Evolutionary conservation across 2,329 filamentous ascomycete genomes (phyloP).

Genomic region (Fusarium beomiforme): DNA sequence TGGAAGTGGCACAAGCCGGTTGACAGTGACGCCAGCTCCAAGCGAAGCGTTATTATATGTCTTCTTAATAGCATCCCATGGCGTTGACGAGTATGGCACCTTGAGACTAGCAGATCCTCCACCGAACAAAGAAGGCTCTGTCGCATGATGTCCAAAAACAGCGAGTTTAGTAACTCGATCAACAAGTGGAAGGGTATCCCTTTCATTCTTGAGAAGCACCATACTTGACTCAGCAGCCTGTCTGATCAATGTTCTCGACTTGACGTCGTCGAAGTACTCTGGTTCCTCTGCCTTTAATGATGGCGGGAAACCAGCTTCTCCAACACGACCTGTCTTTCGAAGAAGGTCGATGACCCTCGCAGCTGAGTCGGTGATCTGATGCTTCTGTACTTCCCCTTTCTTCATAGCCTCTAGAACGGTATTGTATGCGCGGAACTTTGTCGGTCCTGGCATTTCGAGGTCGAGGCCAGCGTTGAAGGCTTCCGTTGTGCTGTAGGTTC

Average conservation of each 20-base stretch:
- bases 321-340: background rate
- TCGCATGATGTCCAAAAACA: background rate
- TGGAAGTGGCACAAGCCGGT: background rate
- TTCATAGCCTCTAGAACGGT: background rate
- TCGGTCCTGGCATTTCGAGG: background rate
- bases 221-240: background rate
- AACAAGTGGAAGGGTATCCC: background rate
- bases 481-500: background rate
- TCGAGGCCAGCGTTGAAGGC: background rate
- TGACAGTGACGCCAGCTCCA: background rate
- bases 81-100: background rate
- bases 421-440: background rate
- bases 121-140: background rate
- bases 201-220: background rate
- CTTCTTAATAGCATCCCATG: background rate
- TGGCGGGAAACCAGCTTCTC: background rate
- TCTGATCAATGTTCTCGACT: background rate
- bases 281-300: background rate
- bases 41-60: accelerated
- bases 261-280: background rate
- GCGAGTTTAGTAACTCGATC: background rate
- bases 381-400: background rate
- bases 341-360: background rate
- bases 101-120: background rate
- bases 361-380: background rate